phyloP scores from a whole-genome alignment of 495 filamentous ascomycete genomes.

The Arthonia radiata region DNA sequence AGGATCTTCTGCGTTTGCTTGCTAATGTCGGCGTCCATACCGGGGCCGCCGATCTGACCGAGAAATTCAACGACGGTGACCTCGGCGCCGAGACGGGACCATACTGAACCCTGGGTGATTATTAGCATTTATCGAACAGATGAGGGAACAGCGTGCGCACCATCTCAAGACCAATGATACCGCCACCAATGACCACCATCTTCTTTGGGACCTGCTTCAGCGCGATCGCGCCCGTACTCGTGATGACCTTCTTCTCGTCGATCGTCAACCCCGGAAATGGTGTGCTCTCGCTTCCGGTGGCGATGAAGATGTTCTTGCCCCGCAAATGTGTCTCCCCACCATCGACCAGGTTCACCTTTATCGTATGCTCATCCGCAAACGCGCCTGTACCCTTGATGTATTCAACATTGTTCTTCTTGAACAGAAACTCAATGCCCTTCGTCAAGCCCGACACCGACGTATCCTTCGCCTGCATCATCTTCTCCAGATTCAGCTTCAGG shows the following conservation, averaged over 20 bases:
- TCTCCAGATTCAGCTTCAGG: constrained; percentile 79
- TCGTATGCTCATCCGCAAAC: constrained; percentile 70
- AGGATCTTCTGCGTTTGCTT: constrained; percentile 86
- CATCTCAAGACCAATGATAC: constrained; percentile 98
- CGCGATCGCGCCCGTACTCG: constrained; percentile 81
- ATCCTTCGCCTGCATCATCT: constrained; percentile 98
- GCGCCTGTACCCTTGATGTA: constrained; percentile 82
- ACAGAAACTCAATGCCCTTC: constrained; percentile 89
- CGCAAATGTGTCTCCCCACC: constrained; percentile 66
- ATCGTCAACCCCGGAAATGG: constrained; percentile 90
- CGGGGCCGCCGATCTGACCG: constrained; percentile 85
- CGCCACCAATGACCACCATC: constrained; percentile 93
- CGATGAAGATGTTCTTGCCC: constrained; percentile 94
- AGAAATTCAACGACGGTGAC: constrained; percentile 96
- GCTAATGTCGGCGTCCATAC: constrained; percentile 87
- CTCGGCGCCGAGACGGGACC: constrained; percentile 76
- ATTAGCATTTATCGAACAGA: constrained; percentile 4
- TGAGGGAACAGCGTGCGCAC: constrained; percentile 17
- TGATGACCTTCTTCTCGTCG: constrained; percentile 91
- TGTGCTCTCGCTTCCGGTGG: constrained; percentile 79
- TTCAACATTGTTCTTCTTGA: constrained; percentile 97
- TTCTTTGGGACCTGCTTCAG: constrained; percentile 82
- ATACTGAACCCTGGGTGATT: constrained; percentile 59
- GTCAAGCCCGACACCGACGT: constrained; percentile 70
- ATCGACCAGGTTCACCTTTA: constrained; percentile 71